phyloP scores from a whole-genome alignment of 2,329 filamentous ascomycete species.

The Penicillium sp. region DNA sequence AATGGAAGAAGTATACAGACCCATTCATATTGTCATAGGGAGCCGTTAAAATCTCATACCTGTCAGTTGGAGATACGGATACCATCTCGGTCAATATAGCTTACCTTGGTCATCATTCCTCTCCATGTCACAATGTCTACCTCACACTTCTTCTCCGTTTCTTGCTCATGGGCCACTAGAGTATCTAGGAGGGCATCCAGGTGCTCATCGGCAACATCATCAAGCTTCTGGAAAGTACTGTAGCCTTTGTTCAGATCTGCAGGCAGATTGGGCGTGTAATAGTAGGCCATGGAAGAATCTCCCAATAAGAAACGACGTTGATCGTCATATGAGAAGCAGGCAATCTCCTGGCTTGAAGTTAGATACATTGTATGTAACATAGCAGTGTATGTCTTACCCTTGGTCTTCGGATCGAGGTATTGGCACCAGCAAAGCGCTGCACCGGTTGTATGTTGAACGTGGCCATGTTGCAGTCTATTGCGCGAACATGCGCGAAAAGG shows the following conservation, averaged over 20 bases:
- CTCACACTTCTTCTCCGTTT: conserved; percentile 66
- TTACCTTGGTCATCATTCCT: conserved; percentile 97
- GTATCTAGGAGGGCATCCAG: conserved; percentile 79
- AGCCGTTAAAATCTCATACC: conserved; percentile 74
- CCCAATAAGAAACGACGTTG: conserved; percentile 75
- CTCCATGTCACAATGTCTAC: conserved; percentile 89
- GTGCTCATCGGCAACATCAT: conserved; percentile 83
- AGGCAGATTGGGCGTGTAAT: conserved; percentile 73
- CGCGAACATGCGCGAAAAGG: background rate
- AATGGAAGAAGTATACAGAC: conserved; percentile 46
- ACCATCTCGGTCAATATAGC: conserved; percentile 7
- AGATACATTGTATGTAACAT: conserved; percentile 4
- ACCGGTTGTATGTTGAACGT: conserved; percentile 71
- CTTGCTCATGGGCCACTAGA: conserved; percentile 71
- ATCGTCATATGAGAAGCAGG: conserved; percentile 90
- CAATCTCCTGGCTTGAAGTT: conserved; percentile 69
- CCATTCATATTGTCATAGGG: conserved; percentile 81
- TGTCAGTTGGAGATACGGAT: background rate
- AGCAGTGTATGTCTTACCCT: conserved; percentile 53
- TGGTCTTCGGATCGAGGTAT: conserved; percentile 72
- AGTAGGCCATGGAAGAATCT: conserved; percentile 80
- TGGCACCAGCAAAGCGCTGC: conserved; percentile 65
- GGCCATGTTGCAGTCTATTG: conserved; percentile 32
- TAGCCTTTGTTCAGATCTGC: conserved; percentile 79
- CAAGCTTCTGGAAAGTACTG: conserved; percentile 77